These are phyloP conservation scores for Sporothrix variecibatus DNA, from an alignment of 2,329 filamentous ascomycete species.

Conservation along the genomic window DNA sequence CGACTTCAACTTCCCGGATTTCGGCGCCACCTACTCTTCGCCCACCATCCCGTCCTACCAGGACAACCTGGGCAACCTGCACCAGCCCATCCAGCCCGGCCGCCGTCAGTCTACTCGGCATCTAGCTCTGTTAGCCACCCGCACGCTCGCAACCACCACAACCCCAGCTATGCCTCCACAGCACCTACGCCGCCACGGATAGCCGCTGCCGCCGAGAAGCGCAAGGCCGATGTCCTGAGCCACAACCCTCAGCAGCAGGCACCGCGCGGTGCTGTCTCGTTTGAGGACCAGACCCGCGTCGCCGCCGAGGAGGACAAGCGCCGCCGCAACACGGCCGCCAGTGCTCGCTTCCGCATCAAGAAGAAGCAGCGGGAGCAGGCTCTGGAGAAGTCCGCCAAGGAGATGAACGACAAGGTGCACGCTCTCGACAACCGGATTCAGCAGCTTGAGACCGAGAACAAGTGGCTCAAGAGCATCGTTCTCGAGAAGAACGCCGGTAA, in stretches of 20 bases:
- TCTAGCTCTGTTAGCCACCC: slow-evolving; percentile 35
- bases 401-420: slow-evolving; percentile 77
- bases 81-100: slow-evolving; percentile 54
- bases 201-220: slow-evolving; percentile 44
- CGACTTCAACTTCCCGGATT: slow-evolving; percentile 60
- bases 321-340: slow-evolving; percentile 83
- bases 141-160: slow-evolving; percentile 34
- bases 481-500: slow-evolving; percentile 76
- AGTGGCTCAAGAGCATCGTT: slow-evolving; percentile 77
- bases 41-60: slow-evolving; percentile 50
- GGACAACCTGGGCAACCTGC: slow-evolving; percentile 46
- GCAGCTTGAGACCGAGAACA: slow-evolving; percentile 80
- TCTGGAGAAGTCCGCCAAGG: slow-evolving; percentile 77
- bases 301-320: slow-evolving; percentile 90
- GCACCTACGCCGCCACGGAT: slow-evolving; percentile 35
- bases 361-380: slow-evolving; percentile 94
- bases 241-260: slow-evolving; percentile 1
- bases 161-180: slow-evolving; percentile 35
- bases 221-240: slow-evolving; percentile 46
- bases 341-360: slow-evolving; percentile 87
- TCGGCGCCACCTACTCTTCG: slow-evolving; percentile 53
- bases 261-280: slow-evolving; percentile 48
- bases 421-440: slow-evolving; percentile 71
- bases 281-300: slow-evolving; percentile 70
- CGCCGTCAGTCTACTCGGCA: slow-evolving; percentile 48